Evolutionary conservation across 177 flowering plant species (phyloP).

Genomic region (Vitis hybrid): DNA sequence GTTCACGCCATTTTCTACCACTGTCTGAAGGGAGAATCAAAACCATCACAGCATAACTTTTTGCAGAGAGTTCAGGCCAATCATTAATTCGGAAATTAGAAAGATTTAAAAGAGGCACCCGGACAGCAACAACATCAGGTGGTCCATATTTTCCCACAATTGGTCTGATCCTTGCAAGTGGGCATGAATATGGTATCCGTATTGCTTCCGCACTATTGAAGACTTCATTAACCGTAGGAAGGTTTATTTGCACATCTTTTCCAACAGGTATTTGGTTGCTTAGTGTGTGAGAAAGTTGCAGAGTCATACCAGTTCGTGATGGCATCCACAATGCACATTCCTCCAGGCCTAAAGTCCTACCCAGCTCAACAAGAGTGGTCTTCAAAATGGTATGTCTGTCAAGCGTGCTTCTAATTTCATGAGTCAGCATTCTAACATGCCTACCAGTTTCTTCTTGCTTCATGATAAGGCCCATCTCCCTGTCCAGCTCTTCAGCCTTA

Average conservation of each 20-base stretch:
- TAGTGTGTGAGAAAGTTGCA: conserved; percentile 45
- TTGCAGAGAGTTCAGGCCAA: conserved; percentile 45
- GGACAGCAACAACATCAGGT: conserved; percentile 53
- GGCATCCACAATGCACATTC: conserved; percentile 68
- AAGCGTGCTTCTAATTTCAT: conserved; percentile 63
- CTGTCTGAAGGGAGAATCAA: conserved; percentile 41
- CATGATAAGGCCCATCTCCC: conserved; percentile 58
- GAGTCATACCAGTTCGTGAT: conserved; percentile 26
- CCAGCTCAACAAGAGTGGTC: conserved; percentile 57
- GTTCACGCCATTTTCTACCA: conserved; percentile 42
- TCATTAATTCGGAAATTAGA: conserved; percentile 48
- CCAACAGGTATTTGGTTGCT: conserved; percentile 36
- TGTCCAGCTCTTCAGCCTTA: conserved; percentile 54
- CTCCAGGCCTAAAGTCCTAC: conserved; percentile 42
- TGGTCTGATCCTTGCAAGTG: conserved; percentile 38
- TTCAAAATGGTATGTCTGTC: conserved; percentile 55
- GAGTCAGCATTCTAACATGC: conserved; percentile 71
- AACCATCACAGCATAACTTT: conserved; percentile 49
- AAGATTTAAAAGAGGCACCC: conserved; percentile 51
- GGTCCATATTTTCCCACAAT: conserved; percentile 32
- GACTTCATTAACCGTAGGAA: conserved; percentile 36
- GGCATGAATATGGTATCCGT: conserved; percentile 42
- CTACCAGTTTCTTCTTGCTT: conserved; percentile 59
- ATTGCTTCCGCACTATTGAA: conserved; percentile 37
- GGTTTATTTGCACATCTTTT: conserved; percentile 35